These are phyloP conservation scores for Calcarisporium arbuscula DNA, from an alignment of 2,329 filamentous ascomycete species.

Conservation along the genomic window DNA sequence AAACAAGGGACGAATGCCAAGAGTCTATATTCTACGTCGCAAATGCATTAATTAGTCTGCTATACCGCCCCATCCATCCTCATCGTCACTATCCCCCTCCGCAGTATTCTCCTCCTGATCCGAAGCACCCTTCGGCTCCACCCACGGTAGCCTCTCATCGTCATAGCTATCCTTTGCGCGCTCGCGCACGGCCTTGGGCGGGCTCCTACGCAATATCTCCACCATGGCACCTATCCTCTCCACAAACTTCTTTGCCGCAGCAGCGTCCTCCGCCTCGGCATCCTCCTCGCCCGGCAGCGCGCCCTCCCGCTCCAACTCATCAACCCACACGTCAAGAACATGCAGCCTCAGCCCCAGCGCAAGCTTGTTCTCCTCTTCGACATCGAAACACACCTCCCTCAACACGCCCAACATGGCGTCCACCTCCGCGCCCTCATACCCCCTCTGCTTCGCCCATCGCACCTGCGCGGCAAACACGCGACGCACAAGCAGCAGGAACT, in stretches of 20 bases:
- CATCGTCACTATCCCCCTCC: conserved; percentile 25
- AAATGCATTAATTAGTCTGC: conserved; percentile 47
- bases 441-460: conserved; percentile 30
- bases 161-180: conserved; percentile 63
- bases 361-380: conserved; percentile 44
- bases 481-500: conserved; percentile 81
- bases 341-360: conserved; percentile 84
- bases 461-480: conserved; percentile 71
- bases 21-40: neutral
- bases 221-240: conserved; percentile 48
- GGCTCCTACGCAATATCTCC: conserved; percentile 48
- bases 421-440: conserved; percentile 23
- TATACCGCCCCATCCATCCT: conserved; percentile 61
- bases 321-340: conserved; percentile 83
- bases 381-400: conserved; percentile 25
- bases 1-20: too few relatives aligned
- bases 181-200: conserved; percentile 64
- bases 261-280: conserved; percentile 3
- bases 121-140: conserved; percentile 22
- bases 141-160: conserved; percentile 69
- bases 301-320: conserved; percentile 73
- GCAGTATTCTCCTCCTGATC: conserved; percentile 34
- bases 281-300: conserved; percentile 33
- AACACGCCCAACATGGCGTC: conserved; percentile 22
- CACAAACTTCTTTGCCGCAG: conserved; percentile 40